Evolutionary conservation across 768 basidiomycete species (phyloP).

Genomic region (Lactarius tabidus): DNA sequence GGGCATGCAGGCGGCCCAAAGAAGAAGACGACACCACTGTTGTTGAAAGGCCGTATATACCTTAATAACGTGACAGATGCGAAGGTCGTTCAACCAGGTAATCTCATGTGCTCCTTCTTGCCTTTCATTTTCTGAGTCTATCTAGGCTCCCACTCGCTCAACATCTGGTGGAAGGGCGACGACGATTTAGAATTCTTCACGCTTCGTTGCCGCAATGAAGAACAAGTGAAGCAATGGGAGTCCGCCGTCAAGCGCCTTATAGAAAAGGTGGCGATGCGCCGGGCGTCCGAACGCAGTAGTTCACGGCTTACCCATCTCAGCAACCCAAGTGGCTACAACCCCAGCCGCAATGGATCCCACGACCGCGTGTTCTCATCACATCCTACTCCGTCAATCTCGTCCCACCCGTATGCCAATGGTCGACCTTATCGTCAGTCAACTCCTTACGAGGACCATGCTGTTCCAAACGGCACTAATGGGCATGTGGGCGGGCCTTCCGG

Average conservation of each 20-base stretch:
- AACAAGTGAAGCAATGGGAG: constrained; percentile 92
- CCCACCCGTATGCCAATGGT: constrained; percentile 28
- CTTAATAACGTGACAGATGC: constrained; percentile 92
- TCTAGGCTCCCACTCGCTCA: constrained; percentile 66
- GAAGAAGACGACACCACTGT: constrained; percentile 75
- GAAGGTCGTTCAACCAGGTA: constrained; percentile 49
- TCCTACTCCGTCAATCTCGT: constrained; percentile 28
- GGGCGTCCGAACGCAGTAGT: constrained; percentile 61
- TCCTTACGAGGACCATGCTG: constrained; percentile 22
- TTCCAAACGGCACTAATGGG: constrained; percentile 28
- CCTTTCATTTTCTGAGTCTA: constrained; percentile 4
- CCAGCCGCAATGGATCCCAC: constrained; percentile 14
- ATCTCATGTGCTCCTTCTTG: constrained; percentile 31
- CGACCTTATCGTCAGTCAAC: constrained; percentile 22
- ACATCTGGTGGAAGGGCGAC: constrained; percentile 94
- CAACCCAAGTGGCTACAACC: constrained; percentile 45
- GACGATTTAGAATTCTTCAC: constrained; percentile 93
- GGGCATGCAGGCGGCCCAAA: constrained; percentile 53
- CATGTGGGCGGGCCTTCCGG: constrained; percentile 47
- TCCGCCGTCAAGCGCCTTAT: constrained; percentile 84
- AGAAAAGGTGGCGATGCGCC: constrained; percentile 64
- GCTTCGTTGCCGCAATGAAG: constrained; percentile 87
- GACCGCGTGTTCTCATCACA: constrained; percentile 24
- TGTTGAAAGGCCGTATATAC: constrained; percentile 95
- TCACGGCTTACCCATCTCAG: constrained; percentile 46